Base-by-base conservation (phyloP, 1,284 basidiomycete genomes). In the Ceratobasidium sp. region DNA sequence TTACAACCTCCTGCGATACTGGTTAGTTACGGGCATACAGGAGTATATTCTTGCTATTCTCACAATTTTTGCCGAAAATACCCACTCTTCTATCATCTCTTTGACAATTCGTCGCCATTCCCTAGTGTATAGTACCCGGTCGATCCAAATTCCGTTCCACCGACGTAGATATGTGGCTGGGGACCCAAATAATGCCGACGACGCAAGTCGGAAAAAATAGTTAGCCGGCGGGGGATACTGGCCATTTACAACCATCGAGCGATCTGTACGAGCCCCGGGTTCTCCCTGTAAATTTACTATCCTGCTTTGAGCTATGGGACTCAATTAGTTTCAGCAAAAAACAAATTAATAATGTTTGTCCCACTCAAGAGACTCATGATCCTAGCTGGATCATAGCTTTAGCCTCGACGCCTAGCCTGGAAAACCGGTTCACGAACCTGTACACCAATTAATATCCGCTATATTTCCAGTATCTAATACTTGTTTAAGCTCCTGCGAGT, bases 401-500 rank as follows among this genome's bases (percentile, higher is more conserved):
- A 42, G 60, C 13, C 39, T 56, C 67, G 39, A 66, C 10, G n/a
- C 13, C 20, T 9, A 10, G 23, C 42, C 20, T 44, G n/a, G 44
- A 18, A 42, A 15, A 20, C n/a, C 10, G 33, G 49, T n/a, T 51
- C 3, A 28, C 73, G 23, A 56, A 76, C 73, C 73, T 46, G 51
- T 53, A 40, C 73, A 66, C 73, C 73, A 76, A 58, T 76, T 76
- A 28, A 76, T 76, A 40, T 76, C 63, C n/a, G 64, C 23, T 15
- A 20, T 7, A 28, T 9, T 53, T 51, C 51, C 28, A n/a, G 46
- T 76, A 42, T 76, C 63, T 18, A 76, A 42, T 7, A n/a, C 49
- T 28, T 46, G 61, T 23, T 42, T 53, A 20, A 76, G 46, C 7
- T 63, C 26, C 18, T 56, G 46, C 2, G 73, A 76, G 40, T 76